Base-by-base conservation (phyloP, 768 basidiomycete genomes). In the Podaxis sp. region DNA sequence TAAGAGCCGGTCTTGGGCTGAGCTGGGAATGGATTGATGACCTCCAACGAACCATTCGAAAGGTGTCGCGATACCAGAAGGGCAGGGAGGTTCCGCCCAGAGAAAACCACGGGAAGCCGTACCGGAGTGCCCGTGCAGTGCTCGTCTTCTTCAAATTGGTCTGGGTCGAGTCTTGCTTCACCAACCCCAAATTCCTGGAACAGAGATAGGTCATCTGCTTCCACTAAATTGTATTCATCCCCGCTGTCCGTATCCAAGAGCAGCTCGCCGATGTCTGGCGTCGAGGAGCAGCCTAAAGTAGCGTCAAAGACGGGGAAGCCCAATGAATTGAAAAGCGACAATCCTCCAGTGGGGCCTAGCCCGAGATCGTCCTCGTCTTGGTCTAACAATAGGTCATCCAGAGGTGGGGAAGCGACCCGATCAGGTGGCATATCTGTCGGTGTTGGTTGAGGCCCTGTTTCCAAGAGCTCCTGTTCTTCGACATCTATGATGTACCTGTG, bases 391-490 rank as follows among this genome's bases (percentile, higher is more conserved):
- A 62, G 9, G 15, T 50, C 55, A 2, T 49, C 47, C 15, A 17
- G 12, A 12, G 46, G 36, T n/a, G 38, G 22, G 37, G 22, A 24
- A 47, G 15, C 4, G 9, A 8, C 36, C 49, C 36, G 49, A 54
- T 50, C 46, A 17, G 46, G 8, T 13, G 63, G 12, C 6, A 56
- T 29, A 8, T 8, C 29, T n/a, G 57, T 54, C 3, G n/a, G 33
- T 13, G 52, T 54, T 4, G 25, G 33, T 13, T 50, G 55, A 56
- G 27, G 51, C 36, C n/a, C 38, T 12, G 36, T 36, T 51, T 54
- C 62, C 51, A 58, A 33, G 36, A 55, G 49, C 24, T 52, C 57
- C 17, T 58, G 56, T 53, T 63, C 63, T 53, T 58, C 56, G 27
- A 53, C 37, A 19, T 53, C 63, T 15, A 25, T 57, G 19, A 53